Base-by-base conservation (phyloP, 257 asterid genomes). In the Solanum dulcamara region DNA sequence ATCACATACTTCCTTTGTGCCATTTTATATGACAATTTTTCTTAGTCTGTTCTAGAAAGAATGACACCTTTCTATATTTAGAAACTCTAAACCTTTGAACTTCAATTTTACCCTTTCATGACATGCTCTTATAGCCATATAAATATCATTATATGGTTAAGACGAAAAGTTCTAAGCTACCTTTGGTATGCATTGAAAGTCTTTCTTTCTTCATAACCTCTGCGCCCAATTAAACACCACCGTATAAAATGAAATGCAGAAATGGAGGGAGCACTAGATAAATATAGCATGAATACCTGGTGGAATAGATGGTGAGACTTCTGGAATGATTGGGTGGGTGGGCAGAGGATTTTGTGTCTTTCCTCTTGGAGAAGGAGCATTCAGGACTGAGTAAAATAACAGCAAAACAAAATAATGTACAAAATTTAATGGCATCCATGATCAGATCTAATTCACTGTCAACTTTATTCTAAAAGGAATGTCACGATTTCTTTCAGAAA, bases 261-360 rank as follows among this genome's bases (percentile, higher is more conserved):
- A 59, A 64, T 7, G 18, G 57, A 59, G 57, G 33, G 66, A 64
- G 17, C 32, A 72, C 53, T 12, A 75, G 33, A 18, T 55, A 46
- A 38, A 66, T 67, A 66, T 66, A 38, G 33, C 6, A 37, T 33
- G 70, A 18, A 62, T 42, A 88, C 89, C 90, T 15, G 88, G 90
- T 60, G 42, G 81, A 55, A 70, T 81, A 30, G 89, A 62, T 51
- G 92, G 89, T 72, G 86, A 64, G 57, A 70, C 81, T 82, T 57
- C 74, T 15, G 88, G 89, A 24, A 24, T 68, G 30, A 33, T 81
- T 2, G 71, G 75, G 60, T 46, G 57, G 42, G 87, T 48, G 66
- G 85, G 84, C 5, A 83, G 89, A 72, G 38, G 79, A 80, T 57
- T 75, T 72, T 80, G 85, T 46, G 86, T 85, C 81, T 53, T 9